Conservation (phyloP, 2,329 filamentous ascomycete species). For the Leptographium radiaticola region DNA sequence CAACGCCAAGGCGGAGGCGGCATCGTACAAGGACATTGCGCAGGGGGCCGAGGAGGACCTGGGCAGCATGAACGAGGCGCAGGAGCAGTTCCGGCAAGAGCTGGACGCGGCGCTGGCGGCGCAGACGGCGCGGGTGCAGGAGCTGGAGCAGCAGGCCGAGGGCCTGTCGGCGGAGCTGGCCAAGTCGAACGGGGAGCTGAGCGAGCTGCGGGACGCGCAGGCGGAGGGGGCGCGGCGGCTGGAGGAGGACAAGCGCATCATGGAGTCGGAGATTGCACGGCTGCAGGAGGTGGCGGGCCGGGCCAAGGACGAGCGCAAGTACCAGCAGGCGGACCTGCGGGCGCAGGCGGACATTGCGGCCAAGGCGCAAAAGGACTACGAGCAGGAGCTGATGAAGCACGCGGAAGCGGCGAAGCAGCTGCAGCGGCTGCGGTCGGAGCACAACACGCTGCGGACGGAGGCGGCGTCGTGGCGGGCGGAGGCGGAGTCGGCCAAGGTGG, state of each 20-base stretch:
- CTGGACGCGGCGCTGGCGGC: slow-evolving; percentile 62
- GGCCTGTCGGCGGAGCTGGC: slow-evolving; percentile 74
- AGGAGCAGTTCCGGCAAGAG: slow-evolving; percentile 80
- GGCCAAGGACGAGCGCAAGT: slow-evolving; percentile 65
- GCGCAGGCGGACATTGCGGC: slow-evolving; percentile 88
- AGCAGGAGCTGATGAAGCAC: slow-evolving; percentile 87
- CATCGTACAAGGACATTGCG: slow-evolving; percentile 81
- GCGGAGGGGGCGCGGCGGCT: slow-evolving; percentile 57
- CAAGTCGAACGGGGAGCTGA: slow-evolving; percentile 70
- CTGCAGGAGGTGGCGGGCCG: slow-evolving; percentile 76
- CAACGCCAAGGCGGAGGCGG: slow-evolving; percentile 64
- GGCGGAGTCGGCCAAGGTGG: slow-evolving; percentile 71
- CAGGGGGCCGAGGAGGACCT: slow-evolving; percentile 80
- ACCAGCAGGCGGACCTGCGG: slow-evolving; percentile 83
- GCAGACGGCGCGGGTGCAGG: slow-evolving; percentile 67
- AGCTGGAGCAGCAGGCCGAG: slow-evolving; percentile 71
- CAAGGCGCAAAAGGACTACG: slow-evolving; percentile 89
- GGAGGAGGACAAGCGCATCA: slow-evolving; percentile 68
- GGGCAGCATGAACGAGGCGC: slow-evolving; percentile 61
- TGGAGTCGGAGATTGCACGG: slow-evolving; percentile 67
- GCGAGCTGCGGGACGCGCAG: slow-evolving; percentile 65
- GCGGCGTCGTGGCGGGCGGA: slow-evolving; percentile 64
- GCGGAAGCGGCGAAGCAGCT: slow-evolving; percentile 84
- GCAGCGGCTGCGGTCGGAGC: slow-evolving; percentile 64
- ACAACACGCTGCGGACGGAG: slow-evolving; percentile 71